These are phyloP conservation scores for Cytospora leucostoma DNA, from an alignment of 2,329 filamentous ascomycete species.

Conservation along the genomic window DNA sequence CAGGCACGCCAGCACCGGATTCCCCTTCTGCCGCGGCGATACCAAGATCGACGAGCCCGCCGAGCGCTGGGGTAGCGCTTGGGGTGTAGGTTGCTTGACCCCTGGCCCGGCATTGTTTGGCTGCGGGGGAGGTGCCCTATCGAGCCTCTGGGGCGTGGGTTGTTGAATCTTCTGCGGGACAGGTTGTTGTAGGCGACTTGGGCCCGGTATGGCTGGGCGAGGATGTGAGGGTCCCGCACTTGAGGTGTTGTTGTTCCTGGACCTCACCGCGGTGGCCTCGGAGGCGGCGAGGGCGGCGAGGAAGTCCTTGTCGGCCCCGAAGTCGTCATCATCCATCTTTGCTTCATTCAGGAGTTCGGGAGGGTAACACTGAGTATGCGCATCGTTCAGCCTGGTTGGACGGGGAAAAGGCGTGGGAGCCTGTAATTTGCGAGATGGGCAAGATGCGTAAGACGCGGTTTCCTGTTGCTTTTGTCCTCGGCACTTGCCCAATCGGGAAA, in stretches of 20 bases:
- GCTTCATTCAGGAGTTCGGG: neutral
- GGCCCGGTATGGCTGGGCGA: slow-evolving; percentile 30
- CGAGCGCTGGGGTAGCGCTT: slow-evolving; percentile 69
- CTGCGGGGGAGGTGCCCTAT: slow-evolving; percentile 48
- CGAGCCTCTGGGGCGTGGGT: slow-evolving; percentile 58
- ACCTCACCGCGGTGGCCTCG: slow-evolving; percentile 34
- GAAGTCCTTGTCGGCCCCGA: slow-evolving; percentile 58
- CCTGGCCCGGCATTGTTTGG: slow-evolving; percentile 46
- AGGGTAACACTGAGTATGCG: neutral
- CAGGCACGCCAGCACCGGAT: slow-evolving; percentile 84
- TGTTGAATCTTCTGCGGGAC: slow-evolving; percentile 48
- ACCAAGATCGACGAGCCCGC: slow-evolving; percentile 81
- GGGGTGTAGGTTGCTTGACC: slow-evolving; percentile 84
- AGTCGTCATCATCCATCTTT: slow-evolving; percentile 56
- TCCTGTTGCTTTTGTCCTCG: neutral
- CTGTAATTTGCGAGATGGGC: neutral
- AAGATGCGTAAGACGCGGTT: too few relatives aligned
- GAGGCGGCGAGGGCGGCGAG: slow-evolving; percentile 57
- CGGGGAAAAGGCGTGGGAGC: neutral
- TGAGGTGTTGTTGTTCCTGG: slow-evolving; percentile 53
- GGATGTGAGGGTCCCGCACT: slow-evolving; percentile 36
- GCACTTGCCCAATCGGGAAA: slow-evolving; percentile 1
- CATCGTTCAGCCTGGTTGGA: neutral
- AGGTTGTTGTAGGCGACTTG: slow-evolving; percentile 41
- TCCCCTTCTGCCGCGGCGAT: slow-evolving; percentile 90